Evolutionary conservation across 306 rosid genomes (phyloP), one percentile per base, ranked within the genome.

Genomic region (Canavalia gladiata): DNA sequence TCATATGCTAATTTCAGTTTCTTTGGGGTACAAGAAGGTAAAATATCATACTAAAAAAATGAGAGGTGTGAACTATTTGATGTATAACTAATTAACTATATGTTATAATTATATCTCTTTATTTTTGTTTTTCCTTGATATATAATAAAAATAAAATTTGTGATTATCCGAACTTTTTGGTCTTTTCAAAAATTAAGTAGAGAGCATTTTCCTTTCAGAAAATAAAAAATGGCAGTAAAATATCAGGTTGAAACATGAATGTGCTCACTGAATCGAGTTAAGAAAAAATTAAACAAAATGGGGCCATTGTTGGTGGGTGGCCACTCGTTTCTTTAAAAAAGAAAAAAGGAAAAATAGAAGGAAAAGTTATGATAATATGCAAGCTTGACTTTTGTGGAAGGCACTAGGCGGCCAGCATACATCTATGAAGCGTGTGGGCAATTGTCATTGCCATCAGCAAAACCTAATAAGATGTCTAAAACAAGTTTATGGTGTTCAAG

Each of bases 351-450:
- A 34, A 58, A 2, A 35, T 0, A 33, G 6, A 59, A 70, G 5
- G 3, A 5, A 54, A 56, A 46, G 6, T 39, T 49, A 1, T 82
- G 5, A 62, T 58, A 29, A 72, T 41, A 9, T 2, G 35, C 8
- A 69, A 4, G 34, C 8, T 77, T 60, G 82, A 62, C 79, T 51
- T 76, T 69, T 60, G 59, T 69, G 8, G 56, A n/a, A 13, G 72
- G 74, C 59, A 6, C 10, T 34, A 33, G 64, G 77, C 50, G 41
- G 34, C 31, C 50, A 66, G 8, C 59, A 68, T 3, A 50, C 33
- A 13, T 68, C 29, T 59, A 5, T 55, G 9, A 58, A 25, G 74
- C 83, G 71, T 68, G 77, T 29, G 64, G 52, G 75, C 5, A 57
- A 65, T 81, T 81, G 45, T 68, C 47, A 42, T 8, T 47, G 45